Conservation (phyloP, 768 basidiomycete genomes). For the Psilocybe tampanensis region DNA sequence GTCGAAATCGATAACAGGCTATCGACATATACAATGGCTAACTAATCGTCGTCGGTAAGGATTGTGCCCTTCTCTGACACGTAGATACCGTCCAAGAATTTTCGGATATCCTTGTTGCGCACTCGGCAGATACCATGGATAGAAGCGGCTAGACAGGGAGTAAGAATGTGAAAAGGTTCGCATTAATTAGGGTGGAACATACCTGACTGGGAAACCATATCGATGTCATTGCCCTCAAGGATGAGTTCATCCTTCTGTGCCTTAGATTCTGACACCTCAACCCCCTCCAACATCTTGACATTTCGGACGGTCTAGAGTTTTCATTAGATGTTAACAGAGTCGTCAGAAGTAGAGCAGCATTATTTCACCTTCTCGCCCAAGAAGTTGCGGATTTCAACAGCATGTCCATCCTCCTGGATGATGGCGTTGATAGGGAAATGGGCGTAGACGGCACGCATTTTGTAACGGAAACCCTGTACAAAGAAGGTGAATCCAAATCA, state of each 20-base stretch:
- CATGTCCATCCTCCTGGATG: conserved; percentile 72
- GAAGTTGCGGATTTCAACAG: conserved; percentile 93
- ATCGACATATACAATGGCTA: conserved; percentile 9
- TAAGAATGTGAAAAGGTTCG: no score
- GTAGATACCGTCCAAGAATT: conserved; percentile 95
- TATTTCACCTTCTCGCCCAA: conserved; percentile 86
- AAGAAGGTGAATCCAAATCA: background rate
- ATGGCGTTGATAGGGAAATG: conserved; percentile 99
- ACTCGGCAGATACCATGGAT: conserved; percentile 97
- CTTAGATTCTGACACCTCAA: conserved; percentile 82
- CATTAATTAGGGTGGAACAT: conserved; percentile 14
- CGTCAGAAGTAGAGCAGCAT: background rate
- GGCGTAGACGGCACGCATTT: conserved; percentile 99
- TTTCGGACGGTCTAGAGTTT: conserved; percentile 80
- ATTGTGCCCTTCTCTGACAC: conserved; percentile 83
- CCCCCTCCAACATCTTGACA: conserved; percentile 90
- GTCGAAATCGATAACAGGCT: conserved; percentile 5
- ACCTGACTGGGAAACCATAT: conserved; percentile 98
- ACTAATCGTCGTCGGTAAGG: conserved; percentile 40
- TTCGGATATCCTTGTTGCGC: conserved; percentile 99
- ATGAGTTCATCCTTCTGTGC: conserved; percentile 94
- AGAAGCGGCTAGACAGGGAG: conserved; percentile 67
- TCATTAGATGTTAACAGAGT: background rate
- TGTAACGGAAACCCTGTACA: conserved; percentile 96
- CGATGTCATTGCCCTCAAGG: conserved; percentile 93